phyloP scores from a whole-genome alignment of 441 rosid genomes.

The Pelargonium fulgidum region DNA sequence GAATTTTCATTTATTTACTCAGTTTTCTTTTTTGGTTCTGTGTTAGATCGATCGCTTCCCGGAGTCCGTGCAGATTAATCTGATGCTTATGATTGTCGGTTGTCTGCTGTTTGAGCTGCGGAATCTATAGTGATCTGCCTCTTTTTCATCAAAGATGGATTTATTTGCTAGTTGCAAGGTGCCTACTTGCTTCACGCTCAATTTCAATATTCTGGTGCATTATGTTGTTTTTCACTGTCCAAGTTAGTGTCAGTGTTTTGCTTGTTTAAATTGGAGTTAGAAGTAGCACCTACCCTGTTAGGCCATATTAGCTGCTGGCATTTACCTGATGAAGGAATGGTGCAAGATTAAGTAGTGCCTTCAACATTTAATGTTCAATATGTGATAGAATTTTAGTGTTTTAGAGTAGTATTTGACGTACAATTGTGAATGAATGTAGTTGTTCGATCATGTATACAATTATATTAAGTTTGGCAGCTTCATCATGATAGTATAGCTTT shows the following conservation, averaged over 20 bases:
- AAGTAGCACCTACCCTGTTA: too few relatives aligned
- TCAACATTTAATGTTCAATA: background rate
- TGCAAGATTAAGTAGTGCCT: background rate
- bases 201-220: constrained; percentile 17
- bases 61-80: constrained; percentile 24
- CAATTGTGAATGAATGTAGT: too few relatives aligned
- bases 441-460: too few relatives aligned
- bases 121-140: constrained; percentile 27
- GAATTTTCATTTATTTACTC: background rate
- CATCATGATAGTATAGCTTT: background rate
- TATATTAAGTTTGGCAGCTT: too few relatives aligned
- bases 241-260: background rate
- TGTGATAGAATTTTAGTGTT: background rate
- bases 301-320: background rate
- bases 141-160: constrained; percentile 51
- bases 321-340: background rate
- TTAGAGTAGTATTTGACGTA: too few relatives aligned
- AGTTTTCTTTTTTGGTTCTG: background rate
- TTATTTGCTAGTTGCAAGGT: constrained; percentile 75
- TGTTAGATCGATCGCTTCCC: constrained; percentile 36
- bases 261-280: background rate
- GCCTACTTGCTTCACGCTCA: background rate
- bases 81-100: constrained; percentile 25
- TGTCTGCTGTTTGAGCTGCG: constrained; percentile 23
- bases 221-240: background rate